Evolutionary conservation across 495 filamentous ascomycete genomes (phyloP).

Genomic region (Penicillium angulare): DNA sequence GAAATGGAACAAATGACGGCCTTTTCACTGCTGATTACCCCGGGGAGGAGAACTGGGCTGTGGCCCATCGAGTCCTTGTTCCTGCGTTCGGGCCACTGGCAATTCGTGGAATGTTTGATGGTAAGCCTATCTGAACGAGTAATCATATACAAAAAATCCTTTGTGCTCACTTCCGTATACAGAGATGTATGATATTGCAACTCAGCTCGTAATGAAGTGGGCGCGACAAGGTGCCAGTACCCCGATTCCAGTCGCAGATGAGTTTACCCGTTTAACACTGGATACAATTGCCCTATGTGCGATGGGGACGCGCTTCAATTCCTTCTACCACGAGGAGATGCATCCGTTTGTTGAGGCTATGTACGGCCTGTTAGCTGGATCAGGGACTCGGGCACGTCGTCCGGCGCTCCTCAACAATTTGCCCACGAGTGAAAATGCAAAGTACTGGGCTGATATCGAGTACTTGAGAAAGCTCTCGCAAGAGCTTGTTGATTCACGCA

Average conservation of each 20-base stretch:
- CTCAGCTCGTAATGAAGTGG: slow-evolving; percentile 74
- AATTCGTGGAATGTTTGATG: slow-evolving; percentile 67
- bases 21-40: slow-evolving; percentile 63
- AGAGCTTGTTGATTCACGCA: slow-evolving; percentile 60
- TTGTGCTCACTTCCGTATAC: background rate
- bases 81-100: slow-evolving; percentile 72
- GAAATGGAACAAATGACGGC: slow-evolving; percentile 61
- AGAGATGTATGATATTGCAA: slow-evolving; percentile 74
- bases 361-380: slow-evolving; percentile 56
- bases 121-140: slow-evolving; percentile 14
- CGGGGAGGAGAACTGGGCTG: slow-evolving; percentile 64
- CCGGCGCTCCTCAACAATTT: slow-evolving; percentile 52
- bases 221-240: slow-evolving; percentile 58
- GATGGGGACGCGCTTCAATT: slow-evolving; percentile 76
- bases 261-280: slow-evolving; percentile 73
- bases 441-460: slow-evolving; percentile 58
- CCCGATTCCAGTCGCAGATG: slow-evolving; percentile 60
- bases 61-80: slow-evolving; percentile 65
- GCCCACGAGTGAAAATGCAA: slow-evolving; percentile 48
- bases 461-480: slow-evolving; percentile 53
- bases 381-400: slow-evolving; percentile 49
- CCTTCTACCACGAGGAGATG: slow-evolving; percentile 63
- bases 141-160: background rate
- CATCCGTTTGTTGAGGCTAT: slow-evolving; percentile 70
- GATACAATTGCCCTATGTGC: slow-evolving; percentile 72